Conservation (phyloP, 495 filamentous ascomycete genomes). For the Amniculicola lignicola region DNA sequence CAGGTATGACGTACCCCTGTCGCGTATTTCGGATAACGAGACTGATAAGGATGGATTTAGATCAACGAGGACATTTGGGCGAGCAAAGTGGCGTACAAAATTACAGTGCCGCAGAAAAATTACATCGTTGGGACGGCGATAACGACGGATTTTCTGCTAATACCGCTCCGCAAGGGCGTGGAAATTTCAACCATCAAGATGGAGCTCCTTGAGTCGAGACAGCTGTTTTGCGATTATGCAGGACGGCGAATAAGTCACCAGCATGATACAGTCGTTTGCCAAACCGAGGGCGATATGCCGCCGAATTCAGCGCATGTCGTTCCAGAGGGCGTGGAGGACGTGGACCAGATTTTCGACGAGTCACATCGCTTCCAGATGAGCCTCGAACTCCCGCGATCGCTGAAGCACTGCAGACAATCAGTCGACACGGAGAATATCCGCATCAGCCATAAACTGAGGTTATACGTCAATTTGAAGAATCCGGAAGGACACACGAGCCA, state of each 20-base stretch:
- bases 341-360: conserved; percentile 66
- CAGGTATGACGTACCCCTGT: conserved; percentile 54
- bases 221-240: conserved; percentile 33
- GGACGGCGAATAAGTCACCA: conserved; percentile 34
- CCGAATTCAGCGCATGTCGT: conserved; percentile 48
- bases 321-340: conserved; percentile 51
- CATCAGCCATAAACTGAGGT: conserved; percentile 78
- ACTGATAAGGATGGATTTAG: conserved; percentile 12
- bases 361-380: conserved; percentile 68
- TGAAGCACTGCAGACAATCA: conserved; percentile 80
- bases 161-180: conserved; percentile 82
- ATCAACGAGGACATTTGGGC: conserved; percentile 81
- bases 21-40: neutral
- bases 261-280: conserved; percentile 34
- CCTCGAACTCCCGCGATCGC: conserved; percentile 70
- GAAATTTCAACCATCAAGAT: conserved; percentile 72
- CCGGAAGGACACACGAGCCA: conserved; percentile 92
- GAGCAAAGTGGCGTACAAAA: conserved; percentile 89
- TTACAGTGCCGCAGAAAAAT: conserved; percentile 84
- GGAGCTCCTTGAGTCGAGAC: conserved; percentile 64
- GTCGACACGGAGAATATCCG: conserved; percentile 80
- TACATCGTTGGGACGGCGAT: conserved; percentile 85
- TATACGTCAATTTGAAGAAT: conserved; percentile 84
- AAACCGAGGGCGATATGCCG: conserved; percentile 38
- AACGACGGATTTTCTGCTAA: conserved; percentile 73